phyloP scores from a whole-genome alignment of 108 stramenopile species.

The Ochromonas danica region DNA sequence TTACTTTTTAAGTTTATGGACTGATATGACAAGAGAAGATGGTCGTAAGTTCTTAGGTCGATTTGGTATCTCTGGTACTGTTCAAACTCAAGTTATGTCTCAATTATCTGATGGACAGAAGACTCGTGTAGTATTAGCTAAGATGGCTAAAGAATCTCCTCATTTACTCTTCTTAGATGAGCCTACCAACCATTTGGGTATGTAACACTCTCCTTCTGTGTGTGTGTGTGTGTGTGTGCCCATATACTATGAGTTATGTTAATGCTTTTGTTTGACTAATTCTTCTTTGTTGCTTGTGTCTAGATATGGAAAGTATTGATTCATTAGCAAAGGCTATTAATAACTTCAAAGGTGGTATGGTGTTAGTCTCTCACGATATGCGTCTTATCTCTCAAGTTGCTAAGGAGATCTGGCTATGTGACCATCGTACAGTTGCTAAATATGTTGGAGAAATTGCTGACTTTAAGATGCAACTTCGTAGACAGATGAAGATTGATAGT shows the following conservation, averaged over 20 bases:
- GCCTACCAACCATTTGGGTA: constrained; percentile 77
- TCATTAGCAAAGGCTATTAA: constrained; percentile 90
- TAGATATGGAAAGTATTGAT: constrained; percentile 97
- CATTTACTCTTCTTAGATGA: constrained; percentile 97
- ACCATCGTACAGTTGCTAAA: constrained; percentile 75
- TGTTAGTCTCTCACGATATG: constrained; percentile 98
- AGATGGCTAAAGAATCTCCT: constrained; percentile 88
- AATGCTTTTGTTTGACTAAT: too few species aligned
- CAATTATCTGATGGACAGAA: constrained; percentile 92
- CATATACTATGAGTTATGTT: too few species aligned
- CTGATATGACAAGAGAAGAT: constrained; percentile 32
- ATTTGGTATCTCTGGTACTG: constrained; percentile 87
- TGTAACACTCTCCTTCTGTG: constrained; percentile 35
- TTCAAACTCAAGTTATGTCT: constrained; percentile 60
- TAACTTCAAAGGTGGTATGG: constrained; percentile 93
- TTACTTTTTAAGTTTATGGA: constrained; percentile 52
- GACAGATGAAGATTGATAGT: too few species aligned
- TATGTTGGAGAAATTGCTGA: constrained; percentile 89
- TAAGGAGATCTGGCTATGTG: constrained; percentile 93
- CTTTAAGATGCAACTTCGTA: constrained; percentile 64
- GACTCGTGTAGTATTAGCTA: constrained; percentile 94
- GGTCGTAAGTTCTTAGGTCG: constrained; percentile 69
- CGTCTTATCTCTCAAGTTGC: constrained; percentile 95
- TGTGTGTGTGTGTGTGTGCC: too few species aligned
- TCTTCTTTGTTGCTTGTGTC: too few species aligned